Base-by-base conservation (phyloP, 208 protist species). In the Crithidia brevicula region DNA sequence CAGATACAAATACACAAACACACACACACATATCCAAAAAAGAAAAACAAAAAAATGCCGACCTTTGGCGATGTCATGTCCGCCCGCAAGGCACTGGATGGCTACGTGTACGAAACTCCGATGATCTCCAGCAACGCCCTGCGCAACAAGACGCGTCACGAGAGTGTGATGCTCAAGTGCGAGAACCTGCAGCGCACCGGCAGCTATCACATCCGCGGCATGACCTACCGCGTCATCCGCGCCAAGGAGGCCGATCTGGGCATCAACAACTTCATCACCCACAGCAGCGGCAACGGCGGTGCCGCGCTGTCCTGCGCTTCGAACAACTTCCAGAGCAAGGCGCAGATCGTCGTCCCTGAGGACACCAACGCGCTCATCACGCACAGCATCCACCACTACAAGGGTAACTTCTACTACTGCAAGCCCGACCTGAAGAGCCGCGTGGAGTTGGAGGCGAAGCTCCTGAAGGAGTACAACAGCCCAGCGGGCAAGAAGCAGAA, bases 281-380 rank as follows among this genome's bases (percentile, higher is more conserved):
- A 91, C 74, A 94, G 84, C 50, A 94, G 91, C 34, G 96, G 94
- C 45, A 98, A 98, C 79, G 88, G 95, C 36, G 93, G 93, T 16
- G 81, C 97, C 60, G 96, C 96, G 47, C 82, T 98, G 34, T 81
- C 94, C n/a, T 82, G 94, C 36, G 86, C 91, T 22, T 90, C 94
- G 34, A 83, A 59, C 47, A 71, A 77, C 49, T 92, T 97, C 54
- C 83, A 90, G 45, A 78, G 76, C 52, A 94, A 76, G 49, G 86
- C 88, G 15, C 83, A 89, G 28, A 94, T 98, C 52, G 86, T 97
- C 15, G 91, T 98, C 65, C 96, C 96, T 16, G 77, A 84, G 27
- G 70, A 74, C 22, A 95, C 92, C 3, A 82, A 77, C 38, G 33
- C 73, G 0, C 83, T 95, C 66, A 96, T 98, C 69, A 83, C 93